These are phyloP conservation scores for Ogataea hybrid DNA, from an alignment of 1,139 yeast genomes.

Conservation along the genomic window DNA sequence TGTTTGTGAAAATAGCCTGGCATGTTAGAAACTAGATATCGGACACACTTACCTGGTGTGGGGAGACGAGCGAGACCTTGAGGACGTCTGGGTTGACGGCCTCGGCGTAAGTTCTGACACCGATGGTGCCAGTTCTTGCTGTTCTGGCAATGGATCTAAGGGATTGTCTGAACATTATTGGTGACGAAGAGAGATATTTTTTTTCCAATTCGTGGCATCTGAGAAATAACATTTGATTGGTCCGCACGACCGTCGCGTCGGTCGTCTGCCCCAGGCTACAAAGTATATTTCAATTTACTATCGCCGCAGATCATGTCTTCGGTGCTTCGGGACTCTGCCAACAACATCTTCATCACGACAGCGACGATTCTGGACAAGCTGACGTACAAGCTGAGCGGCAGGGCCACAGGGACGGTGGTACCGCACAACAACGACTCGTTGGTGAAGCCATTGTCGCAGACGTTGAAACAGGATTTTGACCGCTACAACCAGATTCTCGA, in stretches of 20 bases:
- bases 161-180: slow-evolving; percentile 64
- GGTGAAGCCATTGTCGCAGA: slow-evolving; percentile 25
- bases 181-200: slow-evolving; percentile 3
- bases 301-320: slow-evolving; percentile 23
- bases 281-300: too few species aligned
- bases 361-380: slow-evolving; percentile 31
- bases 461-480: slow-evolving; percentile 30
- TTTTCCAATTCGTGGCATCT: slow-evolving; percentile 10
- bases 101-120: slow-evolving; percentile 82
- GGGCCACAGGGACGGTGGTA: slow-evolving; percentile 27
- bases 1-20: slow-evolving; percentile 32
- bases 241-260: slow-evolving; percentile 11
- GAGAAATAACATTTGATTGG: slow-evolving; percentile 15
- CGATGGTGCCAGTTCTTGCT: slow-evolving; percentile 45
- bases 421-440: slow-evolving; percentile 33
- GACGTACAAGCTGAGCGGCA: slow-evolving; percentile 28
- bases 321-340: slow-evolving; percentile 28
- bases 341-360: slow-evolving; percentile 30
- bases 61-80: slow-evolving; percentile 87
- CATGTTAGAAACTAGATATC: slow-evolving; percentile 2
- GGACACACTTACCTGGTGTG: slow-evolving; percentile 60
- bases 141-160: slow-evolving; percentile 57
- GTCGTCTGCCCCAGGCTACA: not conserved
- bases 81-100: slow-evolving; percentile 69
- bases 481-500: slow-evolving; percentile 36